Conservation (phyloP, 2,329 filamentous ascomycete species). For the Cercospora nicotianae region DNA sequence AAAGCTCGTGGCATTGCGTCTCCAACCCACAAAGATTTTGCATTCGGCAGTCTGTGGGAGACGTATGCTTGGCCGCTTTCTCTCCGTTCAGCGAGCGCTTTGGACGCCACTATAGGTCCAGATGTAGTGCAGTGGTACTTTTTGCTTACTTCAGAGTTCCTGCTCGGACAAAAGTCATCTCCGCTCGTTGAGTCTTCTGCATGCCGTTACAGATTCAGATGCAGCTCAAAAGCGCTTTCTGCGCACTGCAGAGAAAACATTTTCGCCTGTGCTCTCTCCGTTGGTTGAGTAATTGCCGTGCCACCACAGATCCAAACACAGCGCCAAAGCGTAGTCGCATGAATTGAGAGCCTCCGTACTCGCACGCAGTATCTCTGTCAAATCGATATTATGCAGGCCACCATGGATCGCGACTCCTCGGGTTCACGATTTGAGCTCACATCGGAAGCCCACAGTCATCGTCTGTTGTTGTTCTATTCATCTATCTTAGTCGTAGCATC, state of each 20-base stretch:
- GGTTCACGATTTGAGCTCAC: neutral
- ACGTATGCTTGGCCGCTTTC: neutral
- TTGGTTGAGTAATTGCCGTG: neutral
- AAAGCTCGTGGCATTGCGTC: neutral
- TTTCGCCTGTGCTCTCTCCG: neutral
- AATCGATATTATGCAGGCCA: neutral
- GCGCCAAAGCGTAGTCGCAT: neutral
- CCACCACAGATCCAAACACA: neutral
- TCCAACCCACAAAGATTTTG: neutral
- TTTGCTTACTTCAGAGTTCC: neutral
- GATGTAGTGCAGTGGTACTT: neutral
- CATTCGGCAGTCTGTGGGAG: neutral
- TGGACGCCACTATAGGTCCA: neutral
- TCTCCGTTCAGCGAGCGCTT: neutral
- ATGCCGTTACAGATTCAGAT: neutral
- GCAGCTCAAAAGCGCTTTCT: neutral
- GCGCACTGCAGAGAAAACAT: neutral
- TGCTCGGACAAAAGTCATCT: neutral
- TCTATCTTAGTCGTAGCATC: neutral
- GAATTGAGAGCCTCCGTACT: neutral
- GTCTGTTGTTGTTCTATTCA: neutral
- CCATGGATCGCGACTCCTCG: too few species aligned
- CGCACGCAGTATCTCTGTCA: neutral
- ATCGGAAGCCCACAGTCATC: neutral
- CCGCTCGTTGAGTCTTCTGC: neutral